A percentile compares a stretch with the other conserved stretches of the same genome.
phyloP scores from a whole-genome alignment of 345 rosid species.

The Populus pruinosa region DNA sequence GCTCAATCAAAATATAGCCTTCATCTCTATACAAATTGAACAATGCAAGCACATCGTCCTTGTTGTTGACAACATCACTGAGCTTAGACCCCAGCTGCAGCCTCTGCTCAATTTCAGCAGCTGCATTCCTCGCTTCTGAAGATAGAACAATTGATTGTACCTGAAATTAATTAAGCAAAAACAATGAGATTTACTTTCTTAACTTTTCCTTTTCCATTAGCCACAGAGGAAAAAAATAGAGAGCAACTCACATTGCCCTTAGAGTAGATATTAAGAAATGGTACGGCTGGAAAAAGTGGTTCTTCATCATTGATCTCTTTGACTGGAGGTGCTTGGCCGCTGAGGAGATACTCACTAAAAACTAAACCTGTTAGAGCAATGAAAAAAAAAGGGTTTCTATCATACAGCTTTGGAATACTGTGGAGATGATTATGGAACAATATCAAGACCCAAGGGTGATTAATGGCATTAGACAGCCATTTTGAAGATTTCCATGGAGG shows the following conservation, averaged over 20 bases:
- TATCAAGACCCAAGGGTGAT: neutral
- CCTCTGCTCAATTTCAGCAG: slow-evolving; percentile 64
- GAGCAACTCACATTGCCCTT: slow-evolving; percentile 33
- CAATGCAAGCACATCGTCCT: slow-evolving; percentile 72
- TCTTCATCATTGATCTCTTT: slow-evolving; percentile 95
- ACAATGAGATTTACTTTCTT: neutral
- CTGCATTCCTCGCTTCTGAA: slow-evolving; percentile 68
- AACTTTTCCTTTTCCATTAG: neutral
- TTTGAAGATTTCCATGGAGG: neutral
- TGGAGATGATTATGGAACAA: neutral
- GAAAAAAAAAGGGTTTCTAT: neutral
- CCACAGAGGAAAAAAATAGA: slow-evolving; percentile 1
- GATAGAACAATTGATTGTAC: slow-evolving; percentile 41
- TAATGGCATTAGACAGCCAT: neutral
- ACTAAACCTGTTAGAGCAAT: slow-evolving; percentile 62
- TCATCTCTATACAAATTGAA: slow-evolving; percentile 63
- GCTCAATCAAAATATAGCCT: slow-evolving; percentile 80
- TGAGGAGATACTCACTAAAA: slow-evolving; percentile 91
- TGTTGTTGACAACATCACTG: slow-evolving; percentile 62
- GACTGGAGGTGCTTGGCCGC: slow-evolving; percentile 85
- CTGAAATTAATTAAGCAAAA: slow-evolving; percentile 28
- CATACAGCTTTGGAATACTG: neutral
- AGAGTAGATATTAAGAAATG: slow-evolving; percentile 37
- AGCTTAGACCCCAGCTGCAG: slow-evolving; percentile 80
- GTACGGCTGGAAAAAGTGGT: slow-evolving; percentile 74